Evolutionary conservation across 352 stramenopile species (phyloP), one percentile per base, ranked within the genome.

Genomic region (Globisporangium viniferum): DNA sequence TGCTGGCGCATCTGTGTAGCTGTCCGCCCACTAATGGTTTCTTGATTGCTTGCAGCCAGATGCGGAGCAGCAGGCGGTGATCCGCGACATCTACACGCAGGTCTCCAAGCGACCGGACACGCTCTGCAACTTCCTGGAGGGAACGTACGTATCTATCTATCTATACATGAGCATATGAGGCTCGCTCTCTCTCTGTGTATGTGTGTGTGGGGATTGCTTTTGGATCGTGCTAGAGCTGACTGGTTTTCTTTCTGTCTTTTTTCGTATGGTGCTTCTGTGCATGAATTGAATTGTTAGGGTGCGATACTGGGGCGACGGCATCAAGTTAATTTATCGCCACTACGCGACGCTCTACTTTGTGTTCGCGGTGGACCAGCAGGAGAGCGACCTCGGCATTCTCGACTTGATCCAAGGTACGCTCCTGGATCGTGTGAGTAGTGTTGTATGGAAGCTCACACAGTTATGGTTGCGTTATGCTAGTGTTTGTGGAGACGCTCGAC

Each of bases 321-420:
- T 98, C 54, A 99, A 99, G 86, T 86, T 99, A 18, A 99, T 99
- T 62, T 99, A 99, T 78, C 83, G 98, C 57, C 97, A 99, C 79
- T 99, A 99, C 82, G 98, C 97, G 15, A 99, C 98, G 53, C 86
- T 99, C 1, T 99, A 99, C 82, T 99, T 99, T 80, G 97, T 99
- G 10, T 99, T 99, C 84, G 97, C 97, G 0, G 97, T 99, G 33
- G 97, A 99, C 73, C 80, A 96, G 67, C 97, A 99, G 78, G 98
- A 99, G 80, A 99, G 93, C 61, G 98, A 99, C 77, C 85, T 99
- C 44, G 98, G 98, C 41, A 99, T 99, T 68, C 82, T 99, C 20
- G 98, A 99, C 81, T 79, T 99, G 57, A 99, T 99, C 73, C 98
- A 99, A 91, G 97, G 87, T 93, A 24, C 24, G 24, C 24, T 24